These are phyloP conservation scores for Clitopilus hobsonii DNA, from an alignment of 768 basidiomycete species.

Conservation along the genomic window DNA sequence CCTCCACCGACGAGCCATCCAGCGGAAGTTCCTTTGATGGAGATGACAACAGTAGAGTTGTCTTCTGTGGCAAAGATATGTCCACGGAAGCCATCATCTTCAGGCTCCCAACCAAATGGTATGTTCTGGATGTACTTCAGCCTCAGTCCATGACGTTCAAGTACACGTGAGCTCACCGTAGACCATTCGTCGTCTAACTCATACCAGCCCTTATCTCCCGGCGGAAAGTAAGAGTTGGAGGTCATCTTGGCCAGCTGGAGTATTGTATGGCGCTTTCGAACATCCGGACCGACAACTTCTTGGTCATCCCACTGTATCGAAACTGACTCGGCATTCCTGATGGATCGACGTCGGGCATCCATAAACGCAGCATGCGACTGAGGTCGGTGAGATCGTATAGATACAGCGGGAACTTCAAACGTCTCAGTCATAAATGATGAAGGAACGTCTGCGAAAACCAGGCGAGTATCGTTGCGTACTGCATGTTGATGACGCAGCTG, in stretches of 20 bases:
- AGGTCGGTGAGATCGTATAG: constrained; percentile 39
- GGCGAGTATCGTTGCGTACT: constrained; percentile 44
- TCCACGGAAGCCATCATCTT: constrained; percentile 87
- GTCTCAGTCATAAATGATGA: constrained; percentile 26
- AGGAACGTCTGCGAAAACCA: constrained; percentile 54
- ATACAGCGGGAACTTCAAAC: constrained; percentile 37
- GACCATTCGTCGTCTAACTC: constrained; percentile 54
- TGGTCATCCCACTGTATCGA: constrained; percentile 58
- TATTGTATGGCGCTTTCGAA: constrained; percentile 66
- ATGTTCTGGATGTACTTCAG: constrained; percentile 34
- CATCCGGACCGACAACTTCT: constrained; percentile 67
- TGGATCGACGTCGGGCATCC: constrained; percentile 30
- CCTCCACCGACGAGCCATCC: constrained; percentile 62
- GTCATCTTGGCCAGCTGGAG: constrained; percentile 86
- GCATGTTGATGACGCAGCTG: constrained; percentile 65
- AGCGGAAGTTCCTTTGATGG: constrained; percentile 92
- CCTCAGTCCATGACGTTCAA: neutral
- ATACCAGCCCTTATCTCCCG: constrained; percentile 64
- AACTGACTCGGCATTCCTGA: constrained; percentile 32
- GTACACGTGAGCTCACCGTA: constrained; percentile 43
- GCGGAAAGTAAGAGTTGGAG: constrained; percentile 69
- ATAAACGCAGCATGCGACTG: constrained; percentile 36
- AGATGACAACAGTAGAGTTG: constrained; percentile 81
- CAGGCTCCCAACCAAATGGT: constrained; percentile 88
- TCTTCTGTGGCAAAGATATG: constrained; percentile 84